Percentiles rank a stretch among this genome's conserved stretches.
phyloP scores from a whole-genome alignment of 768 basidiomycete genomes.

The Sarcodon aspratus region DNA sequence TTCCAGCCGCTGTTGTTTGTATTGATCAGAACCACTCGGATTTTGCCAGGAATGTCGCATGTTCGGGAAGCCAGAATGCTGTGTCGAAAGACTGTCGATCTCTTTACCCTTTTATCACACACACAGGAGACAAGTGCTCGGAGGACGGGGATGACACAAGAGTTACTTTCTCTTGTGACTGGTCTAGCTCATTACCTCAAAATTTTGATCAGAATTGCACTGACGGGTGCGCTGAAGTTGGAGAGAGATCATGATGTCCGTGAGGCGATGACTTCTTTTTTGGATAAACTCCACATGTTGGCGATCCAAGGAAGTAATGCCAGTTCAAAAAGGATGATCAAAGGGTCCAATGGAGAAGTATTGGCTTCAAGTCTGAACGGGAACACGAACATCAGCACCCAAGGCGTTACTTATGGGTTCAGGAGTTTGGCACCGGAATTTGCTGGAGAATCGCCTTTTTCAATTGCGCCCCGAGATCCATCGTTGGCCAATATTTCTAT shows the following conservation, averaged over 20 bases:
- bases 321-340: conserved; percentile 62
- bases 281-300: conserved; percentile 87
- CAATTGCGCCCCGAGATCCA: conserved; percentile 30
- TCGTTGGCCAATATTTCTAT: conserved; percentile 39
- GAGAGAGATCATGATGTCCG: conserved; percentile 81
- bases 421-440: conserved; percentile 84
- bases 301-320: conserved; percentile 81
- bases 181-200: conserved; percentile 99
- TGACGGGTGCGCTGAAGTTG: conserved; percentile 91
- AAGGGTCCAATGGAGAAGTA: conserved; percentile 60
- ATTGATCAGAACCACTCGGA: background rate
- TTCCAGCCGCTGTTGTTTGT: background rate
- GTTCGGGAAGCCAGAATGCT: conserved; percentile 97
- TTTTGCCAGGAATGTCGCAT: conserved; percentile 80
- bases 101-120: conserved; percentile 92
- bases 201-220: conserved; percentile 95
- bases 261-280: conserved; percentile 80
- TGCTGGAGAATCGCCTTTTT: conserved; percentile 81
- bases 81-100: conserved; percentile 96
- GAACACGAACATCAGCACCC: conserved; percentile 62
- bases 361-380: conserved; percentile 18
- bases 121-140: conserved; percentile 88
- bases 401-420: conserved; percentile 87
- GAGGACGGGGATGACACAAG: conserved; percentile 94
- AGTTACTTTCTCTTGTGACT: conserved; percentile 91